Conservation (phyloP, 352 stramenopile genomes). For the Phytopythium helicoides region DNA sequence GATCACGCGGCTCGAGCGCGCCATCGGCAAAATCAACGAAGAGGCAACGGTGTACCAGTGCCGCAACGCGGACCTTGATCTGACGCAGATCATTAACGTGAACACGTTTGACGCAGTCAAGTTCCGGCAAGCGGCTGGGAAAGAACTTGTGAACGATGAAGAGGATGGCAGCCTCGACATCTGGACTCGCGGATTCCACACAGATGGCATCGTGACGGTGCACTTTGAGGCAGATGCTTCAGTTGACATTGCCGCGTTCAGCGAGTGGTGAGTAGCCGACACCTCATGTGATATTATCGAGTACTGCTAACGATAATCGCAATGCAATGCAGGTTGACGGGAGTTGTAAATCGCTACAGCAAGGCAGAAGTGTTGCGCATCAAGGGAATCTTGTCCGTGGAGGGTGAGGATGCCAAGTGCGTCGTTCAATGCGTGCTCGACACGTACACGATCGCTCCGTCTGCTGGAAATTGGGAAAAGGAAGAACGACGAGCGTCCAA, state of each 20-base stretch:
- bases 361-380: slow-evolving; percentile 61
- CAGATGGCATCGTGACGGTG: slow-evolving; percentile 48
- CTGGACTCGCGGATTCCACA: slow-evolving; percentile 33
- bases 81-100: slow-evolving; percentile 59
- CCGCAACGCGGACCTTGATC: slow-evolving; percentile 46
- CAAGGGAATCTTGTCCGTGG: slow-evolving; percentile 57
- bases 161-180: slow-evolving; percentile 6
- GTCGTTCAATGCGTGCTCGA: slow-evolving; percentile 71
- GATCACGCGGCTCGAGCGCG: slow-evolving; percentile 25
- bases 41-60: slow-evolving; percentile 41
- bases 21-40: slow-evolving; percentile 42
- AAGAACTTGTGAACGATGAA: slow-evolving; percentile 1
- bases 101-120: slow-evolving; percentile 70
- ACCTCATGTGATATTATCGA: too few species aligned
- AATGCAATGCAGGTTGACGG: slow-evolving; percentile 26
- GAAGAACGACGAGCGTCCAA: slow-evolving; percentile 37
- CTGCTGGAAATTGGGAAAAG: slow-evolving; percentile 22
- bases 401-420: slow-evolving; percentile 42
- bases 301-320: neutral
- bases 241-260: slow-evolving; percentile 48
- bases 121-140: slow-evolving; percentile 26
- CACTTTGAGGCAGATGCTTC: slow-evolving; percentile 48
- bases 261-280: slow-evolving; percentile 38
- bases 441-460: slow-evolving; percentile 72
- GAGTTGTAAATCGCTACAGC: slow-evolving; percentile 52